Evolutionary conservation across 129 eudicot genomes (phyloP).

Genomic region (Helichrysum umbraculigerum): DNA sequence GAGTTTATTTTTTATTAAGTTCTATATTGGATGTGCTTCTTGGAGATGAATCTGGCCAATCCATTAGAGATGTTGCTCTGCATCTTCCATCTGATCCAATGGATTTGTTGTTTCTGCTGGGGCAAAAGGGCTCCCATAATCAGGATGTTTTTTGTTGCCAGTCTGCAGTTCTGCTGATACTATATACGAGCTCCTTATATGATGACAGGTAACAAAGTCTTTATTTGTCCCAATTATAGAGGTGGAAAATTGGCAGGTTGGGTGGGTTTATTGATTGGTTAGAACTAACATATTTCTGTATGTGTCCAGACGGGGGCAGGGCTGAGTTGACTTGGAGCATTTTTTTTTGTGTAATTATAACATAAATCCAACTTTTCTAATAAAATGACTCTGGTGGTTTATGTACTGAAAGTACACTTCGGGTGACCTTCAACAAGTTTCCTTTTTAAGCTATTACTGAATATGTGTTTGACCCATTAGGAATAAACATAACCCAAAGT

Average conservation of each 20-base stretch:
- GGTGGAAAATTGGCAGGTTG: neutral
- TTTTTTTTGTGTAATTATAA: neutral
- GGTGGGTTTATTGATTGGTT: neutral
- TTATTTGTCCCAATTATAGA: conserved; percentile 12
- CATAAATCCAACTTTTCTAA: neutral
- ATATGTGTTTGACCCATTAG: neutral
- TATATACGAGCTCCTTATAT: conserved; percentile 69
- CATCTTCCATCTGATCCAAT: conserved; percentile 85
- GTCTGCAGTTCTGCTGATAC: conserved; percentile 69
- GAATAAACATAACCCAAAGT: neutral
- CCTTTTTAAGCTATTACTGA: neutral
- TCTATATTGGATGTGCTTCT: conserved; percentile 62
- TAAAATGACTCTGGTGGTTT: neutral
- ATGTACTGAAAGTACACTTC: neutral
- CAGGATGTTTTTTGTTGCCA: conserved; percentile 61
- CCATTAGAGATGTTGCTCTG: conserved; percentile 69
- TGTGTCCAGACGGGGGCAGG: neutral
- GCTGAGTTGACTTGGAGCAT: neutral
- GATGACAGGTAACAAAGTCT: conserved; percentile 67
- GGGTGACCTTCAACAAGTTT: neutral
- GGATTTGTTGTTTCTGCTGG: conserved; percentile 77
- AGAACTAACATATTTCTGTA: neutral
- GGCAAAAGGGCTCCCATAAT: conserved; percentile 69
- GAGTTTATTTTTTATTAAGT: conserved; percentile 73
- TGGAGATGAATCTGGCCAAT: conserved; percentile 69